Percentiles rank a stretch among this genome's conserved stretches.
Conservation (phyloP, 2,329 filamentous ascomycete genomes). For the Aspergillus sp. region DNA sequence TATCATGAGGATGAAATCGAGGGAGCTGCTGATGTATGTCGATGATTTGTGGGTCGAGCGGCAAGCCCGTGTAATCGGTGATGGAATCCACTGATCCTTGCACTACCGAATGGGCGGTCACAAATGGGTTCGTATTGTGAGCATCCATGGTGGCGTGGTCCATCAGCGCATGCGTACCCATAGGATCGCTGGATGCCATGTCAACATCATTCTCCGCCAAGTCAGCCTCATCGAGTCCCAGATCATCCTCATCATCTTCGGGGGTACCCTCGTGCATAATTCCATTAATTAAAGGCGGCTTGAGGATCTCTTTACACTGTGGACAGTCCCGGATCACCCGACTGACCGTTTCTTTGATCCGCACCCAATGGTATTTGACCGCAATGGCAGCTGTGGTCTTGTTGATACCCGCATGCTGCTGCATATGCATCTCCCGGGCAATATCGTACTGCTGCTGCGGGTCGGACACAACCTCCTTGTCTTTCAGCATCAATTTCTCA, state of each 20-base stretch:
- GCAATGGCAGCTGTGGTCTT: conserved; percentile 95
- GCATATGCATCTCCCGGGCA: conserved; percentile 71
- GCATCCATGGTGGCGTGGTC: conserved; percentile 24
- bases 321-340: conserved; percentile 89
- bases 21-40: conserved; percentile 50
- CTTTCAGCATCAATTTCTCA: conserved; percentile 92
- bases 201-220: background rate
- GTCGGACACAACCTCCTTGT: conserved; percentile 94
- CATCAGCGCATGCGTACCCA: conserved; percentile 23
- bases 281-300: conserved; percentile 50
- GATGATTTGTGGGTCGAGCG: conserved; percentile 64
- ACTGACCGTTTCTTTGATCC: conserved; percentile 96
- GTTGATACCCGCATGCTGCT: conserved; percentile 89
- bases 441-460: conserved; percentile 89
- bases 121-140: conserved; percentile 35
- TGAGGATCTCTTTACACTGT: conserved; percentile 80
- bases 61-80: conserved; percentile 52
- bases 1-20: conserved; percentile 42
- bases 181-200: conserved; percentile 13
- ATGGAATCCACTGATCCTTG: conserved; percentile 42
- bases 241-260: conserved; percentile 16
- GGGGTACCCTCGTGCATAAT: conserved; percentile 29
- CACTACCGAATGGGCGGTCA: conserved; percentile 33
- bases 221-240: background rate
- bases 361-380: conserved; percentile 93